Conservation (phyloP, 2,329 filamentous ascomycete genomes). For the Calonectria crousiana region DNA sequence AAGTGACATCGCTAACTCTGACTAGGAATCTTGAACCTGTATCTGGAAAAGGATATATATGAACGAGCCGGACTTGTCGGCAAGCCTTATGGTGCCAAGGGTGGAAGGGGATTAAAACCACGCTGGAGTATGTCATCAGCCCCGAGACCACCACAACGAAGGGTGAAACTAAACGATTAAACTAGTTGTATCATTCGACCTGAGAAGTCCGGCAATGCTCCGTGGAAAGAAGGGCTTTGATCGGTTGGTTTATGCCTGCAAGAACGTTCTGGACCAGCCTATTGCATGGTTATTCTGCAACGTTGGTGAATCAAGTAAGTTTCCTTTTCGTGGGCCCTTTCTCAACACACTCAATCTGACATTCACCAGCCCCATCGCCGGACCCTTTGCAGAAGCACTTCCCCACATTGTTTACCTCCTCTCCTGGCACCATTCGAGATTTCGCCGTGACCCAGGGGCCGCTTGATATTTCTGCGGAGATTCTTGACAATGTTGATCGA, state of each 20-base stretch:
- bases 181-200: conserved; percentile 80
- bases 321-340: neutral
- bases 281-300: conserved; percentile 85
- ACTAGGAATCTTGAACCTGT: conserved; percentile 77
- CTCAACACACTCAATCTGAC: conserved; percentile 33
- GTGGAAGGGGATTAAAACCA: conserved; percentile 70
- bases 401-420: conserved; percentile 57
- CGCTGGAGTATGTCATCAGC: conserved; percentile 74
- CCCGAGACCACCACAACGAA: neutral
- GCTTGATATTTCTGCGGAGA: conserved; percentile 40
- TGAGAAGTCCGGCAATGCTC: conserved; percentile 81
- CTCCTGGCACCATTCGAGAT: conserved; percentile 32
- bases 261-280: conserved; percentile 77
- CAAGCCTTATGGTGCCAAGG: conserved; percentile 71
- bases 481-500: conserved; percentile 52
- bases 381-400: conserved; percentile 62
- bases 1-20: conserved; percentile 6
- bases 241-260: conserved; percentile 80
- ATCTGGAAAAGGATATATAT: conserved; percentile 84
- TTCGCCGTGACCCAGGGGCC: conserved; percentile 38
- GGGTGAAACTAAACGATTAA: conserved; percentile 40
- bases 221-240: conserved; percentile 88
- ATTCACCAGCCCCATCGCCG: conserved; percentile 57
- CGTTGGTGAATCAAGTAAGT: conserved; percentile 52
- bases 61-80: conserved; percentile 86